phyloP scores from a whole-genome alignment of 805 yeast genomes.

The Wickerhamomyces chambardii region DNA sequence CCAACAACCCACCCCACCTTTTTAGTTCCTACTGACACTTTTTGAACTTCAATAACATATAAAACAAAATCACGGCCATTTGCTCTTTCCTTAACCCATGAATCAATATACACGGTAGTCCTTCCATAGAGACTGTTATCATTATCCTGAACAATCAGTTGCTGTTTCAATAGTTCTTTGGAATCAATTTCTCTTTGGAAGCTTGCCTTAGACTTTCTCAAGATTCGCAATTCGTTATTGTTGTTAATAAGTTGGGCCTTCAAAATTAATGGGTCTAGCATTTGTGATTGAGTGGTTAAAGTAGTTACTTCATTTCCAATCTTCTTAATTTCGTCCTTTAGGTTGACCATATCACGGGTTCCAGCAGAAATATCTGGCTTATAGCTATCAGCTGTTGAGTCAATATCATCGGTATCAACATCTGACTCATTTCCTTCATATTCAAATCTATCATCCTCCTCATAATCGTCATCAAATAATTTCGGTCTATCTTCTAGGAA shows the following conservation, averaged over 20 bases:
- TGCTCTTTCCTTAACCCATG: constrained; percentile 42
- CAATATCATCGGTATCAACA: constrained; percentile 6
- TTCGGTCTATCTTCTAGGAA: constrained; percentile 14
- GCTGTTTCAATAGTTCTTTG: constrained; percentile 71
- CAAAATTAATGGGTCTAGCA: constrained; percentile 56
- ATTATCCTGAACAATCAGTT: constrained; percentile 72
- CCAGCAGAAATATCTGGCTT: no score
- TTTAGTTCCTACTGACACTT: constrained; percentile 26
- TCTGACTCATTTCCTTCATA: constrained; percentile 9
- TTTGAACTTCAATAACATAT: constrained; percentile 72
- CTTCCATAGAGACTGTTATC: constrained; percentile 70
- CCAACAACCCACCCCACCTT: constrained; percentile 88
- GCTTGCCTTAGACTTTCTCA: constrained; percentile 58
- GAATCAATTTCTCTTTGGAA: constrained; percentile 64
- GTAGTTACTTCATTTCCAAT: constrained; percentile 48
- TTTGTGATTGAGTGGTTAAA: constrained; percentile 49
- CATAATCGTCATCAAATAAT: constrained; percentile 17
- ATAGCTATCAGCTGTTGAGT: constrained; percentile 25
- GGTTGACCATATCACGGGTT: constrained; percentile 59
- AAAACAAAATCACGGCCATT: constrained; percentile 52
- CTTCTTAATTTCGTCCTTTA: constrained; percentile 58
- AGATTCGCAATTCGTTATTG: constrained; percentile 53
- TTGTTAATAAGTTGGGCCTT: constrained; percentile 87
- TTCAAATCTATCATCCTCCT: constrained; percentile 9
- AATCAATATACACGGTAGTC: constrained; percentile 39